Percentiles rank a stretch among this genome's conserved stretches.
Conservation (phyloP, 2,329 filamentous ascomycete species). For the Botrytis cinerea region DNA sequence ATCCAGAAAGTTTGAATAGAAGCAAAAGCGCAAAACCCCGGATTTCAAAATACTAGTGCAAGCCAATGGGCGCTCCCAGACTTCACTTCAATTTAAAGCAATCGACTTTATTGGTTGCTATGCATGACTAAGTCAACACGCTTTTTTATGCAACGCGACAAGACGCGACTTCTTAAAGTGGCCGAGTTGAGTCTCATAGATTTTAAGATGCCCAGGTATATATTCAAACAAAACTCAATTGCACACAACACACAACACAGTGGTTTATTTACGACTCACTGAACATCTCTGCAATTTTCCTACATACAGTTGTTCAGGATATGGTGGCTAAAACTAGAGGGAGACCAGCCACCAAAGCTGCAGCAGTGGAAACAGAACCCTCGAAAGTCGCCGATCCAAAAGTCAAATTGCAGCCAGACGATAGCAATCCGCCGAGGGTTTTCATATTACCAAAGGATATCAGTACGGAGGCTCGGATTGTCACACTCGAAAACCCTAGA, state of each 20-base stretch:
- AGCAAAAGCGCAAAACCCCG: slow-evolving; percentile 16
- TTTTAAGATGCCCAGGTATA: neutral
- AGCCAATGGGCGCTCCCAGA: slow-evolving; percentile 8
- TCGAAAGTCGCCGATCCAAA: slow-evolving; percentile 38
- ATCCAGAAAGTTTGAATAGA: slow-evolving; percentile 8
- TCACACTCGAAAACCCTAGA: slow-evolving; percentile 62
- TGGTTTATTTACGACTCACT: neutral
- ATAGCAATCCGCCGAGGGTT: slow-evolving; percentile 52
- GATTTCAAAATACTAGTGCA: slow-evolving; percentile 7
- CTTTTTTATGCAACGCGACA: neutral
- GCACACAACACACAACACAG: neutral
- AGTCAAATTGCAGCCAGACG: slow-evolving; percentile 38
- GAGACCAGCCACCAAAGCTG: slow-evolving; percentile 34
- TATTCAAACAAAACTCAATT: neutral
- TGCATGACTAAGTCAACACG: slow-evolving; percentile 14
- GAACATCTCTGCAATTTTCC: neutral
- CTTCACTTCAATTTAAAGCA: slow-evolving; percentile 7
- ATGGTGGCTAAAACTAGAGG: slow-evolving; percentile 38
- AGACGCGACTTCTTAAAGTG: slow-evolving; percentile 20
- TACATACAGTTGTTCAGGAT: neutral
- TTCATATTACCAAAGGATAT: slow-evolving; percentile 63
- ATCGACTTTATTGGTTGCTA: neutral
- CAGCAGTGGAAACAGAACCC: slow-evolving; percentile 24
- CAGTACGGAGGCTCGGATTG: slow-evolving; percentile 56
- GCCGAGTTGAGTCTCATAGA: neutral